Percentiles rank a stretch among this genome's conserved stretches.
phyloP scores from a whole-genome alignment of 805 yeast species.

The Candida hispaniensis region DNA sequence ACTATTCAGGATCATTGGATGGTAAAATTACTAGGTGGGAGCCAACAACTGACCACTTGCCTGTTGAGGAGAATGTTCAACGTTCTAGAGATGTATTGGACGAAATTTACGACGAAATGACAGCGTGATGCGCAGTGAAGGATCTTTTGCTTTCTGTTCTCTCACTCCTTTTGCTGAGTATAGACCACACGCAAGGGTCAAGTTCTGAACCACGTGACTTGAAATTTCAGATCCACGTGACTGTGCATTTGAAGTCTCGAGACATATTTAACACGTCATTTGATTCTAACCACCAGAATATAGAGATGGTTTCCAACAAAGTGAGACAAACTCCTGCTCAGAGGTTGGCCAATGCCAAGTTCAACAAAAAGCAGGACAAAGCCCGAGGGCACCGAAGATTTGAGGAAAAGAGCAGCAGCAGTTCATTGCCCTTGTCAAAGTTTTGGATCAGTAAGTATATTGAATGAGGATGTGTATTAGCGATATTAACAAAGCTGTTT shows the following conservation, averaged over 20 bases:
- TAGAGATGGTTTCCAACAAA: conserved; percentile 6
- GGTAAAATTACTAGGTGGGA: conserved; percentile 58
- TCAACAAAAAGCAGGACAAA: conserved; percentile 58
- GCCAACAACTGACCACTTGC: conserved; percentile 23
- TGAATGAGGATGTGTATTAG: not conserved
- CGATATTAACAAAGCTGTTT: conserved; percentile 27
- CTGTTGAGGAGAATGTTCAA: not conserved
- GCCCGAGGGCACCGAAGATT: conserved; percentile 65
- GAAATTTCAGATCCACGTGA: too few species aligned
- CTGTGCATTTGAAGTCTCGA: too few species aligned
- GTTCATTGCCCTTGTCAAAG: conserved; percentile 42
- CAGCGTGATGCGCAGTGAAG: conserved; percentile 1
- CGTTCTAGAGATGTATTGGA: conserved; percentile 3
- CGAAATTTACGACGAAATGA: conserved; percentile 11
- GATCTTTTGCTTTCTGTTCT: too few species aligned
- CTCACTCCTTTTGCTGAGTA: too few species aligned
- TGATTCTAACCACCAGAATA: not conserved
- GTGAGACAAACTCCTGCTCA: conserved; percentile 69
- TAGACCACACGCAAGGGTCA: too few species aligned
- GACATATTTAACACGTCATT: too few species aligned
- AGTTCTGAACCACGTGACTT: too few species aligned
- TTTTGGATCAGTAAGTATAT: conserved; percentile 49
- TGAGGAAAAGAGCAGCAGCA: conserved; percentile 28
- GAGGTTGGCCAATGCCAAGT: conserved; percentile 77
- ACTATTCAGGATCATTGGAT: conserved; percentile 53